Base-by-base conservation (phyloP, 2,329 filamentous ascomycete genomes). In the Aspergillus sp. region DNA sequence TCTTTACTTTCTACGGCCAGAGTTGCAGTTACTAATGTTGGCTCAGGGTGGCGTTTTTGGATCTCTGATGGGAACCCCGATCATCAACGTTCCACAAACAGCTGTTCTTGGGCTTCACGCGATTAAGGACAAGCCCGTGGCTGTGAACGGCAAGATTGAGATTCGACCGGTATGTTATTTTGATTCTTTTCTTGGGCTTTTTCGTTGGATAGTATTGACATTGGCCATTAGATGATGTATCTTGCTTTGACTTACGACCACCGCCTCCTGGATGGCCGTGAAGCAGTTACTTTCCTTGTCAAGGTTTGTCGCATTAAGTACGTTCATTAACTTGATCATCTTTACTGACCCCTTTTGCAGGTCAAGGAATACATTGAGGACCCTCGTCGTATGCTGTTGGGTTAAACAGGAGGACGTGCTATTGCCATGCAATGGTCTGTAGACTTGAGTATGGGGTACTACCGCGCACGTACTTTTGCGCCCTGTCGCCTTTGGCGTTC, bases 361-460 rank as follows among this genome's bases (percentile, higher is more conserved):
- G 70, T 98, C 62, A 97, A 97, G 81, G 88, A 96, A 69, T 95
- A 86, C 66, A 94, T 97, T 58, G 91, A 97, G 75, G 93, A 97
- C 64, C 91, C 91, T 35, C 77, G 88, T 56, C 85, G 87, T 62
- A 96, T 97, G 91, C 79, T 96, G 7, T 71, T 95, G 35, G 70
- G 64, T 41, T 71, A 66, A 46, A 43, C 42, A 40, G 45, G 26
- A 12, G 3, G 34, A 7, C 34, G 26, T 41, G 19, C 19, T 19
- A 19, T 19, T 19, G 19, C 19, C 19, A 19, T 41, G 26, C 12
- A 41, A 29, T 41, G 26, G 39, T 27, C 26, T 36, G 34, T 36
- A 36, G 34, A 7, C n/a, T 19, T 19, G n/a, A 19, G 26, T 19
- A n/a, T 7, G n/a, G 34, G 34, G 8, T 36, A n/a, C 5, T 19